Evolutionary conservation across 1,139 yeast genomes (phyloP).

Genomic region (Zygoascus sp.): DNA sequence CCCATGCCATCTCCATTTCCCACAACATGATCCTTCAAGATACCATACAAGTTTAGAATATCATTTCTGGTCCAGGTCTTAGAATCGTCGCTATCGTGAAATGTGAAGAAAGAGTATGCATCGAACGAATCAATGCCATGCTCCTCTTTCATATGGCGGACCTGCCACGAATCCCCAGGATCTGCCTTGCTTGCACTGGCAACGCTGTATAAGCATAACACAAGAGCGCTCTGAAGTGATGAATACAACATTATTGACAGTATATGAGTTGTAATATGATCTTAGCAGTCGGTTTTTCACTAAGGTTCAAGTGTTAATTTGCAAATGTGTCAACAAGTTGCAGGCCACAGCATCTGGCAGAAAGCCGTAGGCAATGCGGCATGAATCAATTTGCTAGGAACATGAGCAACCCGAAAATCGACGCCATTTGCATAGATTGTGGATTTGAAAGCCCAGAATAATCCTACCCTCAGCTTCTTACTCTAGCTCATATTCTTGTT

Average conservation of each 20-base stretch:
- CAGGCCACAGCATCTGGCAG: neutral
- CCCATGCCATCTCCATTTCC: constrained; percentile 95
- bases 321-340: too few species aligned
- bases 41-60: constrained; percentile 75
- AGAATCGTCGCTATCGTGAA: constrained; percentile 65
- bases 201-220: neutral
- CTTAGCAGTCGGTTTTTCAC: too few species aligned
- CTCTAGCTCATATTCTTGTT: too few species aligned
- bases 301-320: too few species aligned
- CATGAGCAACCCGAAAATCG: too few species aligned
- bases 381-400: too few species aligned
- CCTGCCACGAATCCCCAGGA: constrained; percentile 35
- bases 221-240: neutral
- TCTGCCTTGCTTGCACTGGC: neutral
- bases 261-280: too few species aligned
- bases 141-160: constrained; percentile 79
- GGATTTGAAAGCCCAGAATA: too few species aligned
- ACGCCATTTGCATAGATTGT: too few species aligned
- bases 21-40: constrained; percentile 62
- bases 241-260: too few species aligned
- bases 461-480: too few species aligned
- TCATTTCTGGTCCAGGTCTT: constrained; percentile 47
- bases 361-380: too few species aligned
- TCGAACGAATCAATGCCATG: constrained; percentile 74
- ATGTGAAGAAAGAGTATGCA: constrained; percentile 68